These are phyloP conservation scores for Murraya paniculata DNA, from an alignment of 345 rosid genomes.

Conservation along the genomic window DNA sequence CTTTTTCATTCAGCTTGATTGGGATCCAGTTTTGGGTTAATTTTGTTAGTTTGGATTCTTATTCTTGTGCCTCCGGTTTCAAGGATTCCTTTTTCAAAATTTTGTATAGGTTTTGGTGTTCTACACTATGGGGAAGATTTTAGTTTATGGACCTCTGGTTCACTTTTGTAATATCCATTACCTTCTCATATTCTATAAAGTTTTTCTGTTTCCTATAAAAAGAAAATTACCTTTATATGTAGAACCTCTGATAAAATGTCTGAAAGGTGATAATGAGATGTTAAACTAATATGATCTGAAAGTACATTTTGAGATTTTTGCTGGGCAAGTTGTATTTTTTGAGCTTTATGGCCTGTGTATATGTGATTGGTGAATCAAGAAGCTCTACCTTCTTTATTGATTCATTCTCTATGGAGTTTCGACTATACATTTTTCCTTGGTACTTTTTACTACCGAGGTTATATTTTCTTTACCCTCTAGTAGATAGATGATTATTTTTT, in stretches of 20 bases:
- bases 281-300: background rate
- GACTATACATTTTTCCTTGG: background rate
- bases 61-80: no score
- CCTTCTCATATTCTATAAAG: no score
- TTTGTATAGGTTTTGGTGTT: no score
- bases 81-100: no score
- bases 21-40: no score
- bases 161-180: no score
- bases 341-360: background rate
- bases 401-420: background rate
- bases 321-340: background rate
- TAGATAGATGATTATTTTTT: background rate
- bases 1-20: no score
- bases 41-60: no score
- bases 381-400: background rate
- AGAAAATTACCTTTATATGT: background rate
- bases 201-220: no score
- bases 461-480: background rate
- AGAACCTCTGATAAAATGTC: background rate
- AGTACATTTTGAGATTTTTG: background rate
- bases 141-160: no score
- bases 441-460: background rate
- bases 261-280: background rate
- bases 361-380: background rate
- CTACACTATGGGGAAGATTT: no score